These are phyloP conservation scores for Linnemannia exigua DNA, from an alignment of 192 early-diverging fungal species.

Conservation along the genomic window DNA sequence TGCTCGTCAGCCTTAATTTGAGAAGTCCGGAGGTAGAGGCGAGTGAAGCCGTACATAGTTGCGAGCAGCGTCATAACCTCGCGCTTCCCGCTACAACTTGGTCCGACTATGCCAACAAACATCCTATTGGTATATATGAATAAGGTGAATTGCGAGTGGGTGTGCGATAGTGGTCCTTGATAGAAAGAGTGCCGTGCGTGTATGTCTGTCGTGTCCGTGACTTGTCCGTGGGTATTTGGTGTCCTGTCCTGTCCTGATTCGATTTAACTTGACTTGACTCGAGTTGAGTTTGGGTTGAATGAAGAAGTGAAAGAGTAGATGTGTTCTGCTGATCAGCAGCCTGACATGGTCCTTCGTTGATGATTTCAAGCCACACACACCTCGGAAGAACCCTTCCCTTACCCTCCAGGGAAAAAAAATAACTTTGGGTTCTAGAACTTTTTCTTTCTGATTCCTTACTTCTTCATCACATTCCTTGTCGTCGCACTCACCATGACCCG, in stretches of 20 bases:
- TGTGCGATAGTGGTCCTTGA: background rate
- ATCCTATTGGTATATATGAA: slow-evolving; percentile 49
- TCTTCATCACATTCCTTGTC: background rate
- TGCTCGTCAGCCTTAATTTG: background rate
- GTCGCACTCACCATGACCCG: slow-evolving; percentile 37
- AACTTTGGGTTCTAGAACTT: background rate
- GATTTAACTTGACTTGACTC: background rate
- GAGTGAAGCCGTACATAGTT: slow-evolving; percentile 63
- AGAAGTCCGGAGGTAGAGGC: slow-evolving; percentile 36
- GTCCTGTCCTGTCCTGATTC: background rate
- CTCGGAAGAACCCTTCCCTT: background rate
- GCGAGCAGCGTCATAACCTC: slow-evolving; percentile 72
- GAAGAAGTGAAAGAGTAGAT: background rate
- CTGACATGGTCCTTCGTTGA: background rate
- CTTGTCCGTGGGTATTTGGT: background rate
- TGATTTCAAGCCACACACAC: background rate
- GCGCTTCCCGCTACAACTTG: slow-evolving; percentile 75
- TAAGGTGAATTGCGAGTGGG: background rate
- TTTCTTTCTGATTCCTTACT: background rate
- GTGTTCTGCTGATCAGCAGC: background rate
- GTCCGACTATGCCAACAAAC: slow-evolving; percentile 81
- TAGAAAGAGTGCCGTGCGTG: background rate
- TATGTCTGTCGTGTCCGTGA: background rate
- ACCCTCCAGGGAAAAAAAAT: background rate
- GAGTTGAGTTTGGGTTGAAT: background rate